phyloP scores from a whole-genome alignment of 805 yeast species.

The Zygosaccharomyces pseudorouxii region DNA sequence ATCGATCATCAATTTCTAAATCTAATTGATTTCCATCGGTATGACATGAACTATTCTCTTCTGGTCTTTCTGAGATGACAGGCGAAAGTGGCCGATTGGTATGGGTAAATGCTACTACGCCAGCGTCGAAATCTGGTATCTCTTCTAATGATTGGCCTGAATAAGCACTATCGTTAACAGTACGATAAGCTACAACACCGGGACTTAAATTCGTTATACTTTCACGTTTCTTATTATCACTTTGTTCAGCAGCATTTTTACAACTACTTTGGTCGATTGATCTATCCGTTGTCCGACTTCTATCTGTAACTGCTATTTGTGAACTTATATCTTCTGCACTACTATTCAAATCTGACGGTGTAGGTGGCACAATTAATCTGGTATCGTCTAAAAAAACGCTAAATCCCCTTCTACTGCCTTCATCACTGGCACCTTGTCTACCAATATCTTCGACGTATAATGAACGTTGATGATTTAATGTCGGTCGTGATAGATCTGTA shows the following conservation, averaged over 20 bases:
- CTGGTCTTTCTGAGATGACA: neutral
- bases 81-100: neutral
- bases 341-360: conserved; percentile 1
- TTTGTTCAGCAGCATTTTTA: neutral
- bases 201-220: neutral
- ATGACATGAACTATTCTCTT: neutral
- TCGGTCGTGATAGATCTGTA: conserved; percentile 3
- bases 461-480: neutral
- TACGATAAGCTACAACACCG: conserved; percentile 1
- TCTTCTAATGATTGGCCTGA: conserved; percentile 2
- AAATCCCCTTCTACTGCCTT: neutral
- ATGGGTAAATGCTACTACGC: neutral
- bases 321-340: neutral
- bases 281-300: neutral
- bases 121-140: neutral
- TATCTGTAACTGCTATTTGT: neutral
- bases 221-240: neutral
- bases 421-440: neutral
- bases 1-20: neutral
- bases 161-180: neutral
- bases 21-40: neutral
- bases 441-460: conserved; percentile 1
- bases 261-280: neutral
- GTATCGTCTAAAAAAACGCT: conserved; percentile 5
- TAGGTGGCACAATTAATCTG: neutral